Percentiles rank a stretch among this genome's conserved stretches.
Evolutionary conservation across 129 eudicot genomes (phyloP).

Genomic region (Flaveria linearis): DNA sequence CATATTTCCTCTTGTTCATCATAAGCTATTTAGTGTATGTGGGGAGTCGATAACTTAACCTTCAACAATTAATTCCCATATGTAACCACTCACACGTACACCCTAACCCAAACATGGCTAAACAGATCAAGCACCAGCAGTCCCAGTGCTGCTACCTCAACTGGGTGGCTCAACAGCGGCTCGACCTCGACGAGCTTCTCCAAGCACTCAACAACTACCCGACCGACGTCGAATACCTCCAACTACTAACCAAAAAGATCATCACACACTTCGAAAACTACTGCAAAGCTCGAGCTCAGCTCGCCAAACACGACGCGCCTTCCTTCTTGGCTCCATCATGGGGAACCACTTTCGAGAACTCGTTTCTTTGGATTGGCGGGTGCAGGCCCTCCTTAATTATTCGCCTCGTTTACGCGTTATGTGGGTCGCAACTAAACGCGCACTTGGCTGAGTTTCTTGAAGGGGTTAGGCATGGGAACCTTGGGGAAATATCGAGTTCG

Average conservation of each 20-base stretch:
- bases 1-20: not conserved
- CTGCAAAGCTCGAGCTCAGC: slow-evolving; percentile 24
- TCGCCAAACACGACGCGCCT: slow-evolving; percentile 41
- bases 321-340: slow-evolving; percentile 45
- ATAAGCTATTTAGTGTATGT: slow-evolving; percentile 13
- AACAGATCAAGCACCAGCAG: slow-evolving; percentile 28
- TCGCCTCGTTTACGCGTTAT: slow-evolving; percentile 34
- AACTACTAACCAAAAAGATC: slow-evolving; percentile 30
- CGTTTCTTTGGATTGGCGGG: slow-evolving; percentile 49
- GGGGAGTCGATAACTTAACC: not conserved
- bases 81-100: not conserved
- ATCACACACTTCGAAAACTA: slow-evolving; percentile 52
- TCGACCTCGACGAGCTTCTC: slow-evolving; percentile 46
- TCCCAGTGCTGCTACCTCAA: slow-evolving; percentile 35
- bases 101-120: slow-evolving; percentile 16
- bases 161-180: slow-evolving; percentile 49
- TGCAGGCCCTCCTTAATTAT: slow-evolving; percentile 40
- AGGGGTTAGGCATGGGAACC: slow-evolving; percentile 38
- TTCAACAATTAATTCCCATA: not conserved
- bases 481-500: slow-evolving; percentile 39
- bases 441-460: slow-evolving; percentile 32
- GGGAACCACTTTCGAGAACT: slow-evolving; percentile 48
- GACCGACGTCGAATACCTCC: slow-evolving; percentile 25
- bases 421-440: slow-evolving; percentile 35
- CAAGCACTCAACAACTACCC: slow-evolving; percentile 29